Percentiles rank a stretch among this genome's conserved stretches.
These are phyloP conservation scores for Phyllosticta capitalensis DNA, from an alignment of 2,329 filamentous ascomycete genomes.

Conservation along the genomic window DNA sequence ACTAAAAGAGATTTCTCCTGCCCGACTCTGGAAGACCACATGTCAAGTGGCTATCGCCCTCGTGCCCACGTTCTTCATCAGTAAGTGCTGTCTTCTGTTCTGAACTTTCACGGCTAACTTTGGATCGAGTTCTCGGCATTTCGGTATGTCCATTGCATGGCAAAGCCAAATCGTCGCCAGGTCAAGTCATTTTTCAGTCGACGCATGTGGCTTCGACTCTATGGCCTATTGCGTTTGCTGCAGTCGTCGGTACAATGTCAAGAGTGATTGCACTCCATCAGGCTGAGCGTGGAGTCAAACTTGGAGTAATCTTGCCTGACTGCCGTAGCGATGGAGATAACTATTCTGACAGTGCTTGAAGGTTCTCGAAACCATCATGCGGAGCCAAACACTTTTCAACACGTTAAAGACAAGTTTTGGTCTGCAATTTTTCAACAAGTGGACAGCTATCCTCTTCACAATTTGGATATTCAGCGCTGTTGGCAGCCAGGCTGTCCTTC, in stretches of 20 bases:
- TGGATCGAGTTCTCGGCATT: no score
- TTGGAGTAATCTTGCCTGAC: not conserved
- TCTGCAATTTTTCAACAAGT: not conserved
- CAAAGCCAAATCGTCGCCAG: no score
- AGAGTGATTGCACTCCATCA: not conserved
- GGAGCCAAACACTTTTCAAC: not conserved
- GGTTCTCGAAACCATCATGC: not conserved
- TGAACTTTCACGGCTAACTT: no score
- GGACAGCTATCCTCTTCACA: not conserved
- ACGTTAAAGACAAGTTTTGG: not conserved
- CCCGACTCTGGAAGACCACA: no score
- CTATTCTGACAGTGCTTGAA: not conserved
- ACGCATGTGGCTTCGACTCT: not conserved
- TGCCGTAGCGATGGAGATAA: not conserved
- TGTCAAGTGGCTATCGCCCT: no score
- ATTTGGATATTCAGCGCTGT: not conserved
- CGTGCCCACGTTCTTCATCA: no score
- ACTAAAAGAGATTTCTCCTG: no score
- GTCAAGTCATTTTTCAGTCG: not conserved
- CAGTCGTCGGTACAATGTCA: not conserved
- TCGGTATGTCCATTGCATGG: no score
- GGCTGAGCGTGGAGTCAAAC: not conserved
- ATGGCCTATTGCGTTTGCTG: not conserved
- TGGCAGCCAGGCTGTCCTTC: not conserved
- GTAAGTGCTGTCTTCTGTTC: no score